These are phyloP conservation scores for Salinomyces thailandicus DNA, from an alignment of 2,329 filamentous ascomycete genomes.

Conservation along the genomic window DNA sequence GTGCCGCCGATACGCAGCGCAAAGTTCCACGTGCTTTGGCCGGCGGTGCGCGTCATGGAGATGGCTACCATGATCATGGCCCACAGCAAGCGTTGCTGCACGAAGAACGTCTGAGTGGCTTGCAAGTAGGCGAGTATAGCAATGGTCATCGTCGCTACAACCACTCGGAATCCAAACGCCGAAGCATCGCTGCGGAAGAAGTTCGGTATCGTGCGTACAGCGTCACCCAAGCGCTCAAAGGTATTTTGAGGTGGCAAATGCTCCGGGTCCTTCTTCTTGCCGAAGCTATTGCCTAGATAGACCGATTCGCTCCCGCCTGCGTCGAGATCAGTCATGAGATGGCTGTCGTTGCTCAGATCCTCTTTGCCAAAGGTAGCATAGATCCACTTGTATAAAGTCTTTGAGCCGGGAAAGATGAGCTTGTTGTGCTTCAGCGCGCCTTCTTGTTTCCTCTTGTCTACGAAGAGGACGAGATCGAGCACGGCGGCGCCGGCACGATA, in stretches of 20 bases:
- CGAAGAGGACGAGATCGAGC: constrained; percentile 55
- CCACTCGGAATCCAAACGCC: constrained; percentile 59
- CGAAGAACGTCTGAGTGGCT: constrained; percentile 55
- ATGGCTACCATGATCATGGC: constrained; percentile 64
- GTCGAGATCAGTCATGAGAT: constrained; percentile 47
- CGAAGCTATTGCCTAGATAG: constrained; percentile 55
- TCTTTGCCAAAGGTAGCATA: constrained; percentile 43
- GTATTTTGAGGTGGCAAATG: constrained; percentile 54
- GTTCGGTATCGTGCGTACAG: constrained; percentile 45
- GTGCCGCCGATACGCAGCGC: constrained; percentile 58
- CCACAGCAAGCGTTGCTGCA: constrained; percentile 61
- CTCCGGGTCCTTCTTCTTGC: constrained; percentile 54
- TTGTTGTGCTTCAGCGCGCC: constrained; percentile 54
- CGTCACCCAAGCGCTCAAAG: constrained; percentile 53
- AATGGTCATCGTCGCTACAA: constrained; percentile 61
- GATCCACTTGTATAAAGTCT: constrained; percentile 56
- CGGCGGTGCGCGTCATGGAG: constrained; percentile 57
- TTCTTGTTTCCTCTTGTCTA: constrained; percentile 53
- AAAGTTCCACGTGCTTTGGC: constrained; percentile 60
- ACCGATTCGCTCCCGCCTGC: constrained; percentile 46
- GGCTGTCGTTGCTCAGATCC: constrained; percentile 45
- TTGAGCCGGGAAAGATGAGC: constrained; percentile 53
- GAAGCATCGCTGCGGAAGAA: constrained; percentile 56
- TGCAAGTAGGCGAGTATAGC: constrained; percentile 57
- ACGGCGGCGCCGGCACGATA: constrained; percentile 50